Evolutionary conservation across 2,329 filamentous ascomycete genomes (phyloP).

Genomic region (Arthrobotrys conoides): DNA sequence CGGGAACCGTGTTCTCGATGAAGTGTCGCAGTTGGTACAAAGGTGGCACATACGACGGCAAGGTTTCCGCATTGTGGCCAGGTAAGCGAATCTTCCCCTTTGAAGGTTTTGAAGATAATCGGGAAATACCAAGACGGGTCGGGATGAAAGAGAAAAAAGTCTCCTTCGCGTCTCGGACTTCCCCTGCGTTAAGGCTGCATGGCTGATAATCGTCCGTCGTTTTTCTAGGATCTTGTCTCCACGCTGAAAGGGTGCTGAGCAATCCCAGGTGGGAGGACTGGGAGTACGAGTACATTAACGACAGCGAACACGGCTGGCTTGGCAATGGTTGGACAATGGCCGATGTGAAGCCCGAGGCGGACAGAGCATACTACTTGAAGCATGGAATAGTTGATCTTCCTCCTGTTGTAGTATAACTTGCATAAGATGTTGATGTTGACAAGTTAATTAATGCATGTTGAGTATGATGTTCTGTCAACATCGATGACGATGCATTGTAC

Average conservation of each 20-base stretch:
- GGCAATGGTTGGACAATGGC: constrained; percentile 55
- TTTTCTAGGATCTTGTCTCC: constrained; percentile 48
- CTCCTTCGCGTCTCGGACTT: constrained; percentile 24
- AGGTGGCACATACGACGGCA: constrained; percentile 68
- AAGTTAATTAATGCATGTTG: no score
- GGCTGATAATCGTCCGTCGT: constrained; percentile 5
- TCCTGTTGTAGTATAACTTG: constrained; percentile 26
- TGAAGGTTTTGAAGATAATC: constrained; percentile 2
- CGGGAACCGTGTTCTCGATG: constrained; percentile 70
- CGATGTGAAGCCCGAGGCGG: constrained; percentile 50
- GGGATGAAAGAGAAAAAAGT: not conserved
- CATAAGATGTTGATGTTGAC: not conserved
- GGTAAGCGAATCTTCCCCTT: constrained; percentile 64
- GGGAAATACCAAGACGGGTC: constrained; percentile 22
- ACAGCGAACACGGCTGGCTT: constrained; percentile 44
- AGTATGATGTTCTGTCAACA: not conserved
- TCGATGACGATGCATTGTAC: not conserved
- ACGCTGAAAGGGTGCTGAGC: constrained; percentile 52
- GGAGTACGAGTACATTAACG: constrained; percentile 52
- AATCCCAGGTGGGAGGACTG: constrained; percentile 58
- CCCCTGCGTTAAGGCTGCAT: constrained; percentile 12
- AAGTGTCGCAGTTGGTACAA: constrained; percentile 73
- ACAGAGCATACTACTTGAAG: constrained; percentile 49
- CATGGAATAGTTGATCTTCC: constrained; percentile 43
- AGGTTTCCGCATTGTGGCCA: constrained; percentile 69